Evolutionary conservation across 2,329 filamentous ascomycete species (phyloP).

Genomic region (Diaporthe ampelina): DNA sequence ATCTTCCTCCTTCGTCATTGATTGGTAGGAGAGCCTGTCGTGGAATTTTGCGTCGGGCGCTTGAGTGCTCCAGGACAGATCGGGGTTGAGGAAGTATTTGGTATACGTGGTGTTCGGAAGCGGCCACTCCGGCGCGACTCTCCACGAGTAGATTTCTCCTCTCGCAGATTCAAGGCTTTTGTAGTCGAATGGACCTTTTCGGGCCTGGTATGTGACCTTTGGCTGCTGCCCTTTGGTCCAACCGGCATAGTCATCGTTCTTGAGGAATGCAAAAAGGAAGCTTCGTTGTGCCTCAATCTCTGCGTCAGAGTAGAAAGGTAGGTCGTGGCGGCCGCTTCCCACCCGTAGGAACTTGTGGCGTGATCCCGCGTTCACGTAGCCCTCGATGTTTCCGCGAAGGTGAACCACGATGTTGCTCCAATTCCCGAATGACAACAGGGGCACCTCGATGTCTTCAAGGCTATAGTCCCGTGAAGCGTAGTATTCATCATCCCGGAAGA

Average conservation of each 20-base stretch:
- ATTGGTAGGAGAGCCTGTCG: not conserved
- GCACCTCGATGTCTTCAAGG: slow-evolving; percentile 72
- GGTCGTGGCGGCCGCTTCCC: slow-evolving; percentile 74
- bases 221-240: slow-evolving; percentile 70
- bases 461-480: slow-evolving; percentile 73
- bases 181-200: slow-evolving; percentile 74
- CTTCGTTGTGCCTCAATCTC: slow-evolving; percentile 74
- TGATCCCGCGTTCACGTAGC: slow-evolving; percentile 71
- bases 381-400: slow-evolving; percentile 74
- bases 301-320: slow-evolving; percentile 76
- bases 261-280: slow-evolving; percentile 77
- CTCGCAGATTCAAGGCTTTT: slow-evolving; percentile 65
- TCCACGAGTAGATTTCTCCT: slow-evolving; percentile 65
- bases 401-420: slow-evolving; percentile 77
- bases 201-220: slow-evolving; percentile 68
- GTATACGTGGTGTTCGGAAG: slow-evolving; percentile 73
- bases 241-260: slow-evolving; percentile 70
- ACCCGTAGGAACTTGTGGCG: slow-evolving; percentile 75
- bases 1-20: slow-evolving; percentile 48
- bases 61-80: slow-evolving; percentile 43
- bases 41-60: slow-evolving; percentile 49
- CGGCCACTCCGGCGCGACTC: slow-evolving; percentile 73
- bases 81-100: slow-evolving; percentile 67
- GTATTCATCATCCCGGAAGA: slow-evolving; percentile 71
- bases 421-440: slow-evolving; percentile 73